These are phyloP conservation scores for Favolaschia claudopus DNA, from an alignment of 768 basidiomycete species.

Conservation along the genomic window DNA sequence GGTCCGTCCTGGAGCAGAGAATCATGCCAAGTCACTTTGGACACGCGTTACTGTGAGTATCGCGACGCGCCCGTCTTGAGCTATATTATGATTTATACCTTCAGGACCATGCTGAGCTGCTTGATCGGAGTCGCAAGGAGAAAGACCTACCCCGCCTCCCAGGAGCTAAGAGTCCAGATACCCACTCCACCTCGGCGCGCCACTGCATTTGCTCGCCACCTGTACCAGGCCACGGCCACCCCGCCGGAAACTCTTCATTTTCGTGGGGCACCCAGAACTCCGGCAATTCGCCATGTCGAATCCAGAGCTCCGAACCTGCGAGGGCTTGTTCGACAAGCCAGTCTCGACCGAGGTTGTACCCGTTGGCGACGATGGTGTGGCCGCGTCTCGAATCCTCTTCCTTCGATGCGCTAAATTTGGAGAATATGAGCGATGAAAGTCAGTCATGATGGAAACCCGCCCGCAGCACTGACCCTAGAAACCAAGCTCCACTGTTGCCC, in stretches of 20 bases:
- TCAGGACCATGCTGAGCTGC: not conserved
- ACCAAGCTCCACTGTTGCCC: conserved; percentile 83
- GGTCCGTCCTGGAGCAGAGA: not conserved
- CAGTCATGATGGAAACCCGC: not conserved
- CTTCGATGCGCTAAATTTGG: conserved; percentile 65
- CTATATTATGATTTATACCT: conserved; percentile 86
- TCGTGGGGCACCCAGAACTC: not conserved
- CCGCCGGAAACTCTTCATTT: conserved; percentile 4
- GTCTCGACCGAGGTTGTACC: conserved; percentile 85
- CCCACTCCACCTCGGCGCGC: conserved; percentile 82
- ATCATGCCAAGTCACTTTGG: conserved; percentile 18
- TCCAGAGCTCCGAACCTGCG: conserved; percentile 12
- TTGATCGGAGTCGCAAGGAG: not conserved
- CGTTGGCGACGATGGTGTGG: conserved; percentile 79
- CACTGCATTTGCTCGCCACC: conserved; percentile 74
- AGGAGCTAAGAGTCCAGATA: conserved; percentile 69
- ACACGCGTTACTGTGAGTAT: conserved; percentile 71
- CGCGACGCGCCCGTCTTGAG: conserved; percentile 84
- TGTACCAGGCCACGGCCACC: conserved; percentile 49
- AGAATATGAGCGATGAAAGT: not conserved
- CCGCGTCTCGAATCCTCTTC: conserved; percentile 72
- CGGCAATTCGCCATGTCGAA: not conserved
- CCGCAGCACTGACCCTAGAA: conserved; percentile 66
- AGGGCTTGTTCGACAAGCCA: conserved; percentile 74
- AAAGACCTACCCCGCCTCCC: conserved; percentile 67